These are phyloP conservation scores for Paraconiothyrium brasiliense DNA, from an alignment of 2,329 filamentous ascomycete species.

Conservation along the genomic window DNA sequence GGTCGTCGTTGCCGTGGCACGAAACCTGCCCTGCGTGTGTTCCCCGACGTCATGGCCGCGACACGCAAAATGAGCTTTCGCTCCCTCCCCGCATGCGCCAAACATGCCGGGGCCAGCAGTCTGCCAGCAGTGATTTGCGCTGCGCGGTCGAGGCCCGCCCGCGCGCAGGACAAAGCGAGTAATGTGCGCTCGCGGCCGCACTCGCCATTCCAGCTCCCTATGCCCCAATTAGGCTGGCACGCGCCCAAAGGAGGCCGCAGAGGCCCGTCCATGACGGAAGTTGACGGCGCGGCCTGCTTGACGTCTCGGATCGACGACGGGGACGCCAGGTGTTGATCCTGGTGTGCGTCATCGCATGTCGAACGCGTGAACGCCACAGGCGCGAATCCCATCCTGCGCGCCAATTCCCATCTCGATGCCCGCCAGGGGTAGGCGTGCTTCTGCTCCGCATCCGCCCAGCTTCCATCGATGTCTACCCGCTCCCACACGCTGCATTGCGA, in stretches of 20 bases:
- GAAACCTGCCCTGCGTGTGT: conserved; percentile 1
- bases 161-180: not conserved
- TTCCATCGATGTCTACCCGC: not conserved
- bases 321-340: conserved; percentile 6
- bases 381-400: not conserved
- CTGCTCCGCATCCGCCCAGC: not conserved
- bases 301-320: conserved; percentile 6
- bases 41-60: conserved; percentile 17
- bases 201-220: not conserved
- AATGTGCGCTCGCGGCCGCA: not conserved
- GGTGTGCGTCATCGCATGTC: conserved; percentile 16
- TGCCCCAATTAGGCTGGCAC: not conserved
- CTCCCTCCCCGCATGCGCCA: conserved; percentile 6
- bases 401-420: not conserved
- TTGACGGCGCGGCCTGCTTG: not conserved
- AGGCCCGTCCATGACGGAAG: conserved; percentile 5
- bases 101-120: not conserved
- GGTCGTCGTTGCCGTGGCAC: conserved; percentile 18
- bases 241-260: not conserved
- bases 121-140: conserved; percentile 5
- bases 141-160: not conserved
- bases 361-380: not conserved
- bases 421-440: not conserved
- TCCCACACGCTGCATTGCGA: not conserved
- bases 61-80: conserved; percentile 14